Conservation (phyloP, 2,329 filamentous ascomycete genomes). For the Coniochaeta prunicola region DNA sequence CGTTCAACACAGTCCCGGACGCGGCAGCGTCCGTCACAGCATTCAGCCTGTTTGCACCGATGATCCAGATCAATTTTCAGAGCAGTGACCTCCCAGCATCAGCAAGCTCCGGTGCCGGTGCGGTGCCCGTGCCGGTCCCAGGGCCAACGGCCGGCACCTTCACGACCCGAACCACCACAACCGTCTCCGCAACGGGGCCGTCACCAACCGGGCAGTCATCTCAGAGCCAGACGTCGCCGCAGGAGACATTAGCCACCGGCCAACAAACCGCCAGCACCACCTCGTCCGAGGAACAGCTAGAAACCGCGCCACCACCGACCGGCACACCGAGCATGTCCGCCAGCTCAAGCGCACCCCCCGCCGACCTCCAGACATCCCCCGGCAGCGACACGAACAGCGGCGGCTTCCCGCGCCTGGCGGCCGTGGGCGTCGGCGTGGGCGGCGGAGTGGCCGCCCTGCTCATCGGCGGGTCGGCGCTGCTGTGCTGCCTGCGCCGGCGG, state of each 20-base stretch:
- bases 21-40: constrained; percentile 10
- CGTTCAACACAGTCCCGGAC: constrained; percentile 10
- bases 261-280: neutral
- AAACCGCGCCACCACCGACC: neutral
- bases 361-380: neutral
- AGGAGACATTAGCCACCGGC: neutral
- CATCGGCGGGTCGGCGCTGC: constrained; percentile 10
- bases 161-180: neutral
- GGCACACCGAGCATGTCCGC: neutral
- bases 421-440: constrained; percentile 13
- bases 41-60: constrained; percentile 16
- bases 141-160: neutral
- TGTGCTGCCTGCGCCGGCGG: constrained; percentile 13
- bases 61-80: constrained; percentile 21
- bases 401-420: constrained; percentile 7
- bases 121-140: neutral
- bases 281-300: neutral
- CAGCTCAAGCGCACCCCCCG: neutral
- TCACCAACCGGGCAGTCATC: neutral
- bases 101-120: neutral
- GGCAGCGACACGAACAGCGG: neutral
- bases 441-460: constrained; percentile 11
- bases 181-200: neutral
- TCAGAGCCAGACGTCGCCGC: neutral
- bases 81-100: constrained; percentile 13